These are phyloP conservation scores for Amphicarpaea edgeworthii DNA, from an alignment of 306 rosid genomes.

Conservation along the genomic window DNA sequence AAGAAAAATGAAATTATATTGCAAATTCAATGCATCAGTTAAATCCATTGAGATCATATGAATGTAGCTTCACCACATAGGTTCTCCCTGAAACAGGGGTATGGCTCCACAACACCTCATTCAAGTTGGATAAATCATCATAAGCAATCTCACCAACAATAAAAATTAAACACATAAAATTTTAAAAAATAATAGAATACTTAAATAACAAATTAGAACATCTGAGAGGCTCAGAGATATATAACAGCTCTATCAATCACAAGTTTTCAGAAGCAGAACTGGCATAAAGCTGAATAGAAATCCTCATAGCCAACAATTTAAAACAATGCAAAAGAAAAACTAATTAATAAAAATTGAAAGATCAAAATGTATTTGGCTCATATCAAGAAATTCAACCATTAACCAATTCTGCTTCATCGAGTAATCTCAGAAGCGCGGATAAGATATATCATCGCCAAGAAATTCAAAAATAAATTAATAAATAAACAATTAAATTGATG, in stretches of 20 bases:
- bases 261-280: constrained; percentile 94
- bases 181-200: too few relatives aligned
- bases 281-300: constrained; percentile 76
- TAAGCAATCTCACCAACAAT: background rate
- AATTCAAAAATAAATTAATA: too few relatives aligned
- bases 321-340: background rate
- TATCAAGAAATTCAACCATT: constrained; percentile 89
- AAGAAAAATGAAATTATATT: background rate
- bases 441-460: constrained; percentile 58
- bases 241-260: constrained; percentile 87
- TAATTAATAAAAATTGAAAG: background rate
- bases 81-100: constrained; percentile 83
- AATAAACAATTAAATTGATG: background rate
- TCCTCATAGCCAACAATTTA: constrained; percentile 72
- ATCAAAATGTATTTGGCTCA: too few relatives aligned
- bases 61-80: constrained; percentile 74
- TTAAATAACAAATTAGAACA: background rate
- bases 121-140: constrained; percentile 62
- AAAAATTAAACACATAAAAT: background rate
- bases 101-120: constrained; percentile 67
- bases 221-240: constrained; percentile 63
- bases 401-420: constrained; percentile 60
- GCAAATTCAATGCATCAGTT: constrained; percentile 29
- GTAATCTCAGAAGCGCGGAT: constrained; percentile 72
- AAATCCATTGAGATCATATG: constrained; percentile 59